Evolutionary conservation across 805 yeast genomes (phyloP), one percentile per base, ranked within the genome.

Genomic region (Scheffersomyces stipitis): DNA sequence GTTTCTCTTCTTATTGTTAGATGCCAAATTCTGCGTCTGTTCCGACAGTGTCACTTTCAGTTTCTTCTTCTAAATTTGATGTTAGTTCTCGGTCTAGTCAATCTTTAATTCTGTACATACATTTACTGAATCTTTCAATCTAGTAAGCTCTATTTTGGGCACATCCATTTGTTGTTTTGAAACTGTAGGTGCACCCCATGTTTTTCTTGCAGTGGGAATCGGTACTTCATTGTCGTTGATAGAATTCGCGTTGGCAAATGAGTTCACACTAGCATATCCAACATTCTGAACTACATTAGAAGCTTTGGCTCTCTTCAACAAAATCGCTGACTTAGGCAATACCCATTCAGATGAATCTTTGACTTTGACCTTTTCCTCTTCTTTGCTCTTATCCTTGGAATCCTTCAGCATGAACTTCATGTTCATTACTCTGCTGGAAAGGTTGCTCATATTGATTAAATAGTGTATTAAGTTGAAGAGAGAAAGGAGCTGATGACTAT

Each of bases 381-480:
- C 52, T 18, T 56, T 54, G 49, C 41, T 54, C 16, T 54, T 62
- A 16, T 50, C 58, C n/a, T 55, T 54, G 26, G 62, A 70, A 15
- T 73, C 76, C 29, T 52, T 56, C 39, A 57, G 63, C 72, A 69
- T 69, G 70, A 69, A 69, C 71, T 86, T 87, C 96, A 87, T 87
- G 75, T 82, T 83, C 80, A 83, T 68, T 50, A 87, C 86, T 51
- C 88, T 74, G 50, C 78, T 76, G 18, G 93, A 83, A 35, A 68
- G 56, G 5, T 60, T 58, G 42, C 60, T 54, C 65, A 58, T 60
- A 5, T 14, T 23, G 31, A 30, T n/a, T n/a, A n/a, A n/a, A n/a
- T n/a, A n/a, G n/a, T n/a, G n/a, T n/a, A n/a, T n/a, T n/a, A n/a
- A n/a, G n/a, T n/a, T n/a, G n/a, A n/a, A n/a, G n/a, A n/a, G n/a